Evolutionary conservation across 805 yeast genomes (phyloP).

Genomic region (Saturnispora zaruensis): DNA sequence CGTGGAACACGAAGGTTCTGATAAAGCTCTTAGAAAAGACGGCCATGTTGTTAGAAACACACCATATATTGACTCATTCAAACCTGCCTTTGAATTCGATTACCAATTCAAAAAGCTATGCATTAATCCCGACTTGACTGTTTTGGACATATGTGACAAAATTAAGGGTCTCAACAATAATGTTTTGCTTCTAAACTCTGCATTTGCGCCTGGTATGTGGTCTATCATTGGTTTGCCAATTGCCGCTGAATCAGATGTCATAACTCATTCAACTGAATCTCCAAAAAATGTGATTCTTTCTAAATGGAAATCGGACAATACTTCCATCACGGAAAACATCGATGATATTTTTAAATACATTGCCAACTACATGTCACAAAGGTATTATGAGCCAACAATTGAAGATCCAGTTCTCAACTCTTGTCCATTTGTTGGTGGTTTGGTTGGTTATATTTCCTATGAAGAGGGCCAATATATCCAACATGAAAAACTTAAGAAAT

Average conservation of each 20-base stretch:
- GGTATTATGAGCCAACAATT: slow-evolving; percentile 25
- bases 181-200: slow-evolving; percentile 63
- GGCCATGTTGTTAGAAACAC: slow-evolving; percentile 18
- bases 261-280: slow-evolving; percentile 54
- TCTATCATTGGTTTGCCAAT: slow-evolving; percentile 73
- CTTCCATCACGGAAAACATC: slow-evolving; percentile 1
- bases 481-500: slow-evolving; percentile 28
- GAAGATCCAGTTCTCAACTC: slow-evolving; percentile 24
- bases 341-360: slow-evolving; percentile 46
- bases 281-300: slow-evolving; percentile 21
- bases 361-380: slow-evolving; percentile 38
- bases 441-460: slow-evolving; percentile 77
- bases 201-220: slow-evolving; percentile 81
- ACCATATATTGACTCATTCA: slow-evolving; percentile 20
- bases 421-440: slow-evolving; percentile 86
- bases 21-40: slow-evolving; percentile 10
- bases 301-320: slow-evolving; percentile 21
- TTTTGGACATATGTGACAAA: slow-evolving; percentile 40
- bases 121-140: slow-evolving; percentile 1
- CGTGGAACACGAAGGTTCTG: slow-evolving; percentile 27
- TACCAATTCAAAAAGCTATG: slow-evolving; percentile 14
- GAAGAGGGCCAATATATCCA: slow-evolving; percentile 65
- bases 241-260: slow-evolving; percentile 33
- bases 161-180: slow-evolving; percentile 30
- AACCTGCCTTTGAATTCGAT: slow-evolving; percentile 6